These are phyloP conservation scores for Mortierella sp. DNA, from an alignment of 371 early-diverging fungal species.

Conservation along the genomic window DNA sequence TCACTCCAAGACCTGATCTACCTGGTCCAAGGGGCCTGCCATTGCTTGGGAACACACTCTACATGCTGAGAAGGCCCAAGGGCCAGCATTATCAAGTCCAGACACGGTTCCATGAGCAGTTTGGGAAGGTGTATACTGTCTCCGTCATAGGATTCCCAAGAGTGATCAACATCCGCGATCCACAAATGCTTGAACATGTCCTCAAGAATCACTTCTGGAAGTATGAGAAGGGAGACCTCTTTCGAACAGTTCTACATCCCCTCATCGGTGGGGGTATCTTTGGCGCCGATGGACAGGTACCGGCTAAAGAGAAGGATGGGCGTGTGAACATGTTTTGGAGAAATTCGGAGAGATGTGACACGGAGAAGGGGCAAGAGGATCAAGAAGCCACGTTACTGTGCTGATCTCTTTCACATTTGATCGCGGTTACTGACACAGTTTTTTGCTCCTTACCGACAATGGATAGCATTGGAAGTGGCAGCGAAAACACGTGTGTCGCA, in stretches of 20 bases:
- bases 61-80: conserved; percentile 9
- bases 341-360: neutral
- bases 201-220: conserved; percentile 35
- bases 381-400: no score
- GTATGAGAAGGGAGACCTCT: conserved; percentile 25
- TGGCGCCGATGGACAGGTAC: conserved; percentile 66
- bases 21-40: conserved; percentile 23
- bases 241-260: conserved; percentile 22
- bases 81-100: conserved; percentile 16
- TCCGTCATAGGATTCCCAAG: conserved; percentile 19
- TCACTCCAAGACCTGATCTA: conserved; percentile 21
- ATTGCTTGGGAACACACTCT: conserved; percentile 25
- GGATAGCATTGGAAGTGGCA: conserved; percentile 68
- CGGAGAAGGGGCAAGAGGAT: neutral
- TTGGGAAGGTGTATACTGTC: conserved; percentile 20
- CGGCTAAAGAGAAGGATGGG: no score
- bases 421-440: neutral
- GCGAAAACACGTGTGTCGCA: conserved; percentile 71
- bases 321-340: neutral
- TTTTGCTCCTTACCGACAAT: neutral
- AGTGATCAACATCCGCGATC: conserved; percentile 29
- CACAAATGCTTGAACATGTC: conserved; percentile 37
- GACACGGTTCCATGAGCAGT: conserved; percentile 14
- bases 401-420: no score
- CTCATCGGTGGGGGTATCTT: conserved; percentile 63